phyloP scores from a whole-genome alignment of 805 yeast species.

The Teunomyces kruisii region DNA sequence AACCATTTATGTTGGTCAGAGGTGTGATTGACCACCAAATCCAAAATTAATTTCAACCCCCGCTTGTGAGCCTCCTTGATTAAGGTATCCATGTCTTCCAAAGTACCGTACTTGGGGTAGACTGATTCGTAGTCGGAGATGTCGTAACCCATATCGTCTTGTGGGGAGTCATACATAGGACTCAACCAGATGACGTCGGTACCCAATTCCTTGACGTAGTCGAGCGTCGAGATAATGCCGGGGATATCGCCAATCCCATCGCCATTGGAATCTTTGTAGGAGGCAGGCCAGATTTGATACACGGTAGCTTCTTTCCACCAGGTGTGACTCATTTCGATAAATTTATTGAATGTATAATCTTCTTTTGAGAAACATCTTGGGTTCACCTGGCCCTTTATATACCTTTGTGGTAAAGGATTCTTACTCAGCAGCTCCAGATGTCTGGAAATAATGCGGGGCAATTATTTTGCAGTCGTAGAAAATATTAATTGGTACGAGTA shows the following conservation, averaged over 20 bases:
- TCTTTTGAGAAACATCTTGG: neutral
- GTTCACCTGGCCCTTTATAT: neutral
- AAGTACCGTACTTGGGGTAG: constrained; percentile 52
- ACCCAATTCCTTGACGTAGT: constrained; percentile 51
- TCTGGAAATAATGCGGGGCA: constrained; percentile 4
- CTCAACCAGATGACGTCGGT: constrained; percentile 57
- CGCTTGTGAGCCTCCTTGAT: constrained; percentile 47
- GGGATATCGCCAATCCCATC: constrained; percentile 60
- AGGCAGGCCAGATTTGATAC: constrained; percentile 63
- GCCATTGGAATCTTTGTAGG: constrained; percentile 56
- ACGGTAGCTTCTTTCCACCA: constrained; percentile 62
- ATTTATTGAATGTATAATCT: constrained; percentile 7
- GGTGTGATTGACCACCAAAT: constrained; percentile 59
- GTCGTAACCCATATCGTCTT: constrained; percentile 64
- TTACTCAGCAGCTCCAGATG: neutral
- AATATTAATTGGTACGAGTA: neutral
- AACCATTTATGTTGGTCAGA: constrained; percentile 59
- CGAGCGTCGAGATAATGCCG: constrained; percentile 53
- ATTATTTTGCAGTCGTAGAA: neutral
- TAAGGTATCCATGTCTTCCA: constrained; percentile 51
- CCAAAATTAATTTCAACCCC: constrained; percentile 52
- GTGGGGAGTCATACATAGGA: constrained; percentile 59
- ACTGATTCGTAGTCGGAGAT: constrained; percentile 54
- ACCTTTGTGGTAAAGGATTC: neutral
- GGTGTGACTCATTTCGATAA: constrained; percentile 6